Evolutionary conservation across 805 yeast genomes (phyloP), one percentile per base, ranked within the genome.

Genomic region (Candida wancherniae): DNA sequence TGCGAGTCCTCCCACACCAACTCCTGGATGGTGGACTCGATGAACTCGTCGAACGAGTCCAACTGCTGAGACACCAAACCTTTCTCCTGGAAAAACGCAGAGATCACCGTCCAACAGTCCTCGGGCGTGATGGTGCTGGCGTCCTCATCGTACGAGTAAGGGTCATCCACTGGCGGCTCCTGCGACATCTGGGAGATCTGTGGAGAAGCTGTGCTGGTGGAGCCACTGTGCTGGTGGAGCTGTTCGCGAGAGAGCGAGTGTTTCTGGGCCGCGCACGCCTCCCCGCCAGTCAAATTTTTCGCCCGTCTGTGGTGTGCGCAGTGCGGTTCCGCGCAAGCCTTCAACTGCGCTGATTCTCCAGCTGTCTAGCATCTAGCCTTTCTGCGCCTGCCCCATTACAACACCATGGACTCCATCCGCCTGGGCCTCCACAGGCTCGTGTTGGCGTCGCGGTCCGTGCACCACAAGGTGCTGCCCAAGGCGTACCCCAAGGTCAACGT

Each of bases 21-120:
- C 55, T 92, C 97, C 67, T 92, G 98, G 57, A 92, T 85, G 26
- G 97, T 85, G 20, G 95, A 80, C 58, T 87, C 95, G 46, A 92
- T 88, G 63, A 92, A 92, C 67, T 92, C 98, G 65, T 92, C 95
- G 57, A 94, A 92, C 12, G 98, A 94, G 55, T 92, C 98, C 53
- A 92, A 71, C 69, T 92, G 99, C 65, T 92, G 98, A 15, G 97
- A 87, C 17, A 92, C 99, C 46, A 92, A 73, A 39, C 98, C 98
- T 56, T 88, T 90, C 54, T 88, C 94, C 63, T 83, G 86, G 71
- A 92, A 92, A 61, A 92, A 92, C 11, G 97, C 77, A 17, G 96
- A 83, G 46, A 92, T 92, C 41, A 92, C 97, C 19, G 95, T 81
- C 99, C 99, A 92, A 63, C 98, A 92, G 70, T 92, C 98, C 67